A percentile compares a stretch with the other conserved stretches of the same genome.
phyloP scores from a whole-genome alignment of 345 rosid genomes.

The Hibiscus syriacus region DNA sequence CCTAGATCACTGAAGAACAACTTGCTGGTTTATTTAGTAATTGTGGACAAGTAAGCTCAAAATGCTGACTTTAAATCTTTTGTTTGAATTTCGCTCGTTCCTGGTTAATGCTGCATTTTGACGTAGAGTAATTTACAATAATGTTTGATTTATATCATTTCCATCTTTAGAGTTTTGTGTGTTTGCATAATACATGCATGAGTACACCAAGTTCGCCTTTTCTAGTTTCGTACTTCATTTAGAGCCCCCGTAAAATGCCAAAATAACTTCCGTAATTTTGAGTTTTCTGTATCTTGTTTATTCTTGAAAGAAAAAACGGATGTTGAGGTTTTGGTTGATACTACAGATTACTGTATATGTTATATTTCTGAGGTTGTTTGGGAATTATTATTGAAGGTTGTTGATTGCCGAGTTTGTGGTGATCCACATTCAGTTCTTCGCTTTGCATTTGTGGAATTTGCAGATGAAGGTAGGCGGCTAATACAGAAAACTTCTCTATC shows the following conservation, averaged over 20 bases:
- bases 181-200: no score
- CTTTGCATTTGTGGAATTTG: slow-evolving; percentile 89
- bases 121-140: not conserved
- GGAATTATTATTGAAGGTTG: slow-evolving; percentile 50
- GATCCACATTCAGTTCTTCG: slow-evolving; percentile 96
- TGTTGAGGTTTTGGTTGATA: not conserved
- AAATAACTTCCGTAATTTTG: not conserved
- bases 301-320: no score
- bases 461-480: slow-evolving; percentile 64
- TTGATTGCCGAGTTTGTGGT: slow-evolving; percentile 93
- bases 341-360: not conserved
- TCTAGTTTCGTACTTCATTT: no score
- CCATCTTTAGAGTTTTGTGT: not conserved
- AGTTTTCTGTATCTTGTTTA: no score
- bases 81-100: not conserved
- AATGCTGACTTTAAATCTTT: not conserved
- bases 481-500: slow-evolving; percentile 3
- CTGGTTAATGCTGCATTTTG: not conserved
- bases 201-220: no score
- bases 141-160: not conserved
- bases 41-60: slow-evolving; percentile 71
- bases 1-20: slow-evolving; percentile 77
- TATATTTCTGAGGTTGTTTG: slow-evolving; percentile 5
- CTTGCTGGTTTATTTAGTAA: slow-evolving; percentile 70
- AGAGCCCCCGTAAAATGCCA: not conserved